These are phyloP conservation scores for Backusella liffmaniae DNA, from an alignment of 192 early-diverging fungal genomes.

Conservation along the genomic window DNA sequence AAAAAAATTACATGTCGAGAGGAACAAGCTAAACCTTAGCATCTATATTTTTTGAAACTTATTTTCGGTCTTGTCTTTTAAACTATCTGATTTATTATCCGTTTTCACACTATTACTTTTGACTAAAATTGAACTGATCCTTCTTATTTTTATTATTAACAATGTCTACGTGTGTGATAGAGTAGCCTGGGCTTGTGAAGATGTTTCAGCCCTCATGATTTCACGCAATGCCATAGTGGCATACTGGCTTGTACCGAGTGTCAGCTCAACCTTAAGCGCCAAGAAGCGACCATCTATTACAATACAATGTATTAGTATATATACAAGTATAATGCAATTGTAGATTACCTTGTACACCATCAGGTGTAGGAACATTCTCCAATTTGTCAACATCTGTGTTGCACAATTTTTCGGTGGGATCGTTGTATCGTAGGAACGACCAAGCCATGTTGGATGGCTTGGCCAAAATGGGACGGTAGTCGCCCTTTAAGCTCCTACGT, in stretches of 20 bases:
- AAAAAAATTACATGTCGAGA: too few relatives aligned
- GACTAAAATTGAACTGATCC: too few relatives aligned
- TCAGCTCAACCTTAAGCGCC: slow-evolving; percentile 76
- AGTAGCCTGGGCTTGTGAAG: slow-evolving; percentile 17
- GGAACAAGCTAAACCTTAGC: too few relatives aligned
- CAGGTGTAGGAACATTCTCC: slow-evolving; percentile 44
- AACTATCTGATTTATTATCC: too few relatives aligned
- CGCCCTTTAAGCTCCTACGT: slow-evolving; percentile 48
- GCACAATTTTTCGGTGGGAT: slow-evolving; percentile 54
- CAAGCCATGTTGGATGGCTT: slow-evolving; percentile 58
- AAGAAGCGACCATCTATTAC: slow-evolving; percentile 59
- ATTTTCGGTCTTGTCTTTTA: too few relatives aligned
- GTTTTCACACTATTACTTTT: too few relatives aligned
- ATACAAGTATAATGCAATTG: not conserved
- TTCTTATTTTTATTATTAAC: too few relatives aligned
- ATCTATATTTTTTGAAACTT: too few relatives aligned
- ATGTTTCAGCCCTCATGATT: slow-evolving; percentile 51
- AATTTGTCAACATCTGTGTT: slow-evolving; percentile 65
- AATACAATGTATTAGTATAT: not conserved
- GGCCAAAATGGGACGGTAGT: slow-evolving; percentile 63
- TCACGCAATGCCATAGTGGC: slow-evolving; percentile 98
- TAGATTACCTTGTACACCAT: slow-evolving; percentile 24
- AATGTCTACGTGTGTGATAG: not conserved
- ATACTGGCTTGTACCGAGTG: slow-evolving; percentile 81
- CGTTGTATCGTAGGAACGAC: slow-evolving; percentile 66